Evolutionary conservation across 1,284 basidiomycete genomes (phyloP), one percentile per base, ranked within the genome.

Genomic region (Marasmius tenuissimus): DNA sequence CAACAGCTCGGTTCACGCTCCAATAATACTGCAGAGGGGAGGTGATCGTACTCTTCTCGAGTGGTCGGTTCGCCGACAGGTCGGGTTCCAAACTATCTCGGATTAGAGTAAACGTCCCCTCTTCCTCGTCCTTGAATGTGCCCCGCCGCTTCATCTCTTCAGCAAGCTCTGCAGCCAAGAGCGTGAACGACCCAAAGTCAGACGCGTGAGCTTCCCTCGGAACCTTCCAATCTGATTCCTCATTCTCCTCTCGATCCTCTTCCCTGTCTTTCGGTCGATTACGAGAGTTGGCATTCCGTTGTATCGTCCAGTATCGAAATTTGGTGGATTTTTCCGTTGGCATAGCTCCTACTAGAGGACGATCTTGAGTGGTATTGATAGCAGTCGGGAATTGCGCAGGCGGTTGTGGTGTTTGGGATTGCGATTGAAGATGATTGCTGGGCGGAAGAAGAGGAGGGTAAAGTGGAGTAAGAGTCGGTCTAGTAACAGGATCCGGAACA

Each of bases 161-260:
- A 12, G 81, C 79, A 6, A 88, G 69, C 45, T 76, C 73, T 16
- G 78, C 81, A 5, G 78, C 75, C 8, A 90, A 73, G 3, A 75
- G 66, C 0, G 86, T 80, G 67, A 85, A 85, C 6, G 84, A 79
- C 2, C 89, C 89, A 66, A 81, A 89, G 70, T 91, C 89, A 0
- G 77, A 68, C 1, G 82, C 74, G 39, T 82, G 82, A 0, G 80
- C 75, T 48, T 86, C 84, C 16, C 85, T 81, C 1, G 82, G 75
- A 4, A 70, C 71, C 62, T 84, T 82, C 78, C 81, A 84, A 20
- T 73, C 65, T 16, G 76, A 69, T 10, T 70, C 63, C 38, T 73
- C 72, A 22, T 62, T 62, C 0, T 74, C 73, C 8, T 75, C 70
- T 3, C 56, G 54, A 18, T 85, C 85, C 0, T 85, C 81, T 1